Conservation (phyloP, 164 flowering plant species). For the Taxillus chinensis region DNA sequence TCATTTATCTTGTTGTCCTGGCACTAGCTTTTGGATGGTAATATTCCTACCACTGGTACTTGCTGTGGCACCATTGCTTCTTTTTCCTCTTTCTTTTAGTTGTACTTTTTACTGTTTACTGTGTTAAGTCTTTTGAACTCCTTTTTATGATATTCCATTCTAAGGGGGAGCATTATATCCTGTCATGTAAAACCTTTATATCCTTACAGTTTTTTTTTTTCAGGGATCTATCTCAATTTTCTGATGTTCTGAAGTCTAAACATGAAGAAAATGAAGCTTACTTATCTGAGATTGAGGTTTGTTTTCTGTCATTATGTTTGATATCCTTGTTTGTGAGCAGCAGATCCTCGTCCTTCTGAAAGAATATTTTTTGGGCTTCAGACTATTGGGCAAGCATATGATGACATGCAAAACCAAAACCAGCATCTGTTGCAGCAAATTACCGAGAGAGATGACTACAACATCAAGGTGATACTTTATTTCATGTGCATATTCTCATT, state of each 20-base stretch:
- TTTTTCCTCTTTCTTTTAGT: too few relatives aligned
- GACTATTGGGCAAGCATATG: constrained; percentile 97
- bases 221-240: constrained; percentile 53
- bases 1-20: too few relatives aligned
- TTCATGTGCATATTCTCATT: too few relatives aligned
- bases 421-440: constrained; percentile 91
- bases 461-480: constrained; percentile 62
- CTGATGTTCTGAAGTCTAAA: constrained; percentile 70
- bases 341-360: not conserved
- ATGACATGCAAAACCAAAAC: constrained; percentile 91
- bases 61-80: too few relatives aligned
- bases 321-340: not conserved
- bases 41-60: too few relatives aligned
- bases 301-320: constrained; percentile 1
- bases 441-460: constrained; percentile 96
- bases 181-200: not conserved
- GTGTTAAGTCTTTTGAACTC: too few relatives aligned
- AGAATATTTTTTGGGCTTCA: constrained; percentile 20
- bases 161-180: too few relatives aligned
- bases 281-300: constrained; percentile 90
- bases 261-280: constrained; percentile 85
- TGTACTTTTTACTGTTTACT: too few relatives aligned
- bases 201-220: constrained; percentile 5
- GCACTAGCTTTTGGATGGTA: too few relatives aligned
- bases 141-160: too few relatives aligned